Evolutionary conservation across 495 filamentous ascomycete species (phyloP), one percentile per base, ranked within the genome.

Genomic region (Aspergillus olivimuriae): DNA sequence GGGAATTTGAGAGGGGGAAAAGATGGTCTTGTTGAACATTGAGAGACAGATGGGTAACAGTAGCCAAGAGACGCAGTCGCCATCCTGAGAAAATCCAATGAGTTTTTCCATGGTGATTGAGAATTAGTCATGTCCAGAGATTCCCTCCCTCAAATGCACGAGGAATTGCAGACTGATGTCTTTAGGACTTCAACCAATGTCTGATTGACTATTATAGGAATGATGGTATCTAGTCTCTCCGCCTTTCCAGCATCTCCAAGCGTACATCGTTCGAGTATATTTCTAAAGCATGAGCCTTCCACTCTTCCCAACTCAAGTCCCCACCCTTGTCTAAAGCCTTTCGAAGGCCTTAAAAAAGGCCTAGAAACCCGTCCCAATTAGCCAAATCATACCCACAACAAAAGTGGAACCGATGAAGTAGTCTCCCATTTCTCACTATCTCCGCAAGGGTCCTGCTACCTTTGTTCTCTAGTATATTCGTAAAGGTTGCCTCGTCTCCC

Each of bases 281-380:
- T 19, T 55, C 19, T 41, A 68, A 44, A 17, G 62, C 56, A 11
- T 47, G 50, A 15, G 21, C 42, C 46, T 52, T 66, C 65, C 65
- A 69, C 12, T 20, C 51, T 24, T 63, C 53, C 62, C 62, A 68
- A 17, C 55, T 39, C 17, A 63, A 37, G 43, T 54, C 51, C 4
- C 23, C 34, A 34, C 60, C 56, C n/a, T 52, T 49, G n/a, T 52
- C 48, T 19, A 66, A 22, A 7, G 51, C 56, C 19, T 56, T 49
- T 26, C 62, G 41, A 10, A 68, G 55, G 19, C 68, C 63, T 7
- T 47, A 39, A 49, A 71, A 66, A 41, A 68, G 51, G 12, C 64
- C 61, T n/a, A 63, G 51, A 47, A 65, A 68, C n/a, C 68, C 59
- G 15, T 63, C 55, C 63, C 60, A 68, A 43, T 64, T 63, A 21